Evolutionary conservation across 805 yeast genomes (phyloP), one percentile per base, ranked within the genome.

Genomic region (Metahyphopichia silvanorum): DNA sequence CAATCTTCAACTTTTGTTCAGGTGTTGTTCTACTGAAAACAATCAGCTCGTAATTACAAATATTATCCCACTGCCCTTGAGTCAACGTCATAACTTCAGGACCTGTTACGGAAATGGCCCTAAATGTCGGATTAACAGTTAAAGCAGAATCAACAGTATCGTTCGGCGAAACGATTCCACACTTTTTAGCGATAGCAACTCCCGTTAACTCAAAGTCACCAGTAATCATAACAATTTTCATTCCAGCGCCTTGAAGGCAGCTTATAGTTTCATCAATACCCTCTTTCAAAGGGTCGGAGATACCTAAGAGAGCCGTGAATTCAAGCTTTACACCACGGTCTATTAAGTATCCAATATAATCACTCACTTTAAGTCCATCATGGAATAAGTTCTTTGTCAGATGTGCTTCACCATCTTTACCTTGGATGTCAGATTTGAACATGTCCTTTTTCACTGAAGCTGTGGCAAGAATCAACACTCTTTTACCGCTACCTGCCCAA

Each of bases 131-230:
- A 9, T 29, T 29, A 14, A 31, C 39, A 11, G 24, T 29, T 4
- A 17, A 22, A 20, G 30, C 27, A 6, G 31, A 39, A 36, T 53
- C 53, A 16, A 52, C 41, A 3, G 35, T 47, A 23, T 50, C 53
- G 3, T 38, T 25, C 6, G 3, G 18, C 23, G 51, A 49, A 3
- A 63, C 39, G 18, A 66, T 65, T 11, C 69, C 69, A 47, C 65
- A 53, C 35, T 66, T 64, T 22, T 60, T 59, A 3, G 76, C 76
- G 40, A 74, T 74, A 3, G 76, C 63, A 21, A 67, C 56, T 1
- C 74, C 79, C 18, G 79, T 74, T 10, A 68, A 50, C 42, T 69
- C 74, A 39, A 65, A 72, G 47, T 75, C 81, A 37, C 80, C 79
- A n/a, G 74, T 69, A 15, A 67, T 63, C 72, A 69, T 67, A 5